phyloP scores from a whole-genome alignment of 225 moss, liverwort and hornwort genomes.

The Physcomitrellopsis africana region DNA sequence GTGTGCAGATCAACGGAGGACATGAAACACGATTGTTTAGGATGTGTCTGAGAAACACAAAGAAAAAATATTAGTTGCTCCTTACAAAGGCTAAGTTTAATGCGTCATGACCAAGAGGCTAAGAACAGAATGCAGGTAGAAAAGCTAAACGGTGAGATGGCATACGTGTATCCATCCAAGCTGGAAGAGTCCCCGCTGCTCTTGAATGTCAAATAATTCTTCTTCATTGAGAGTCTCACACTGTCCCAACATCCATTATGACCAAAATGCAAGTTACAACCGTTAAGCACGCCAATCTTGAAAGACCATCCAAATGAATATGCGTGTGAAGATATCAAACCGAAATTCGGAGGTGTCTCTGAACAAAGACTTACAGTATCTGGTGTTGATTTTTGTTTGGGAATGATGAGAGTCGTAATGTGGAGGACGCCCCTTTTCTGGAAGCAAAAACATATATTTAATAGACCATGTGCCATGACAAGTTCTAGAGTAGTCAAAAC shows the following conservation, averaged over 20 bases:
- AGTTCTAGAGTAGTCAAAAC: slow-evolving; percentile 8
- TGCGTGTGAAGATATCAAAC: not conserved
- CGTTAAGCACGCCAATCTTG: slow-evolving; percentile 21
- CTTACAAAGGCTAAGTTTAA: not conserved
- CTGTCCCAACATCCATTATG: slow-evolving; percentile 48
- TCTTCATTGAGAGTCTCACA: slow-evolving; percentile 96
- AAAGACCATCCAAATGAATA: slow-evolving; percentile 5
- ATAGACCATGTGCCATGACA: slow-evolving; percentile 3
- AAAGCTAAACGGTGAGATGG: slow-evolving; percentile 7
- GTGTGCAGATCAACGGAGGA: slow-evolving; percentile 97
- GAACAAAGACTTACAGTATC: slow-evolving; percentile 73
- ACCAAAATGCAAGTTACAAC: slow-evolving; percentile 16
- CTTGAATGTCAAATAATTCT: slow-evolving; percentile 91
- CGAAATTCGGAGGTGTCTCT: not conserved
- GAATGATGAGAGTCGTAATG: slow-evolving; percentile 88
- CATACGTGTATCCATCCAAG: slow-evolving; percentile 98
- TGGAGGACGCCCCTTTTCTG: slow-evolving; percentile 83
- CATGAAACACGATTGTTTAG: slow-evolving; percentile 98
- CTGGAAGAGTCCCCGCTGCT: slow-evolving; percentile 88
- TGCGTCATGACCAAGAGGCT: slow-evolving; percentile 9
- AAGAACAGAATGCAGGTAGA: not conserved
- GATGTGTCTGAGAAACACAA: slow-evolving; percentile 80
- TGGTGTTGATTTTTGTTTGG: slow-evolving; percentile 93
- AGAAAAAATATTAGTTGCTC: slow-evolving; percentile 22
- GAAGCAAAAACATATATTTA: slow-evolving; percentile 23